A percentile compares a stretch with the other conserved stretches of the same genome.
These are phyloP conservation scores for Centaurea solstitialis DNA, from an alignment of 129 eudicot species.

Conservation along the genomic window DNA sequence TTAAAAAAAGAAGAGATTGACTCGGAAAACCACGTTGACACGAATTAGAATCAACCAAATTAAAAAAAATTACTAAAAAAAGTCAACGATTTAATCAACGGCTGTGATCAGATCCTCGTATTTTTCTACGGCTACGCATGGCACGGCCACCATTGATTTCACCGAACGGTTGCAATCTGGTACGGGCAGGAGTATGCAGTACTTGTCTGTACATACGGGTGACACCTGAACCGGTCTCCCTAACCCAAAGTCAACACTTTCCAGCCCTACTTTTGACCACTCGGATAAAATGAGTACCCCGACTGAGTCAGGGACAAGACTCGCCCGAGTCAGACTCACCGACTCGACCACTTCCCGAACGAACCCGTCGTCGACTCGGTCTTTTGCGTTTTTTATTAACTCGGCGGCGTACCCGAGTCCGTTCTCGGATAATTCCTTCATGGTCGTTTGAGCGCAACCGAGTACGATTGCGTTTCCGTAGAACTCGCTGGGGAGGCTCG, in stretches of 20 bases:
- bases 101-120: conserved; percentile 44
- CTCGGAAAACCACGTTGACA: conserved; percentile 25
- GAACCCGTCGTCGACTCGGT: conserved; percentile 54
- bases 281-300: conserved; percentile 72
- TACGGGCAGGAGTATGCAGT: conserved; percentile 71
- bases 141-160: conserved; percentile 69
- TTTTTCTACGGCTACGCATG: conserved; percentile 52
- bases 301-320: conserved; percentile 55
- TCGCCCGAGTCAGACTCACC: conserved; percentile 47
- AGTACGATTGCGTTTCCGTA: conserved; percentile 77
- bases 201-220: conserved; percentile 65
- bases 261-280: conserved; percentile 81
- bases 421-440: conserved; percentile 35
- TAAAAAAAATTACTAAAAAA: not conserved
- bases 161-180: conserved; percentile 39
- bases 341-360: conserved; percentile 60
- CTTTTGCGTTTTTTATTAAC: conserved; percentile 59
- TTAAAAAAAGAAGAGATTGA: conserved; percentile 16
- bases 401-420: conserved; percentile 44
- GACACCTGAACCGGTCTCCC: conserved; percentile 72
- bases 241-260: conserved; percentile 68
- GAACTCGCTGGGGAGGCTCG: conserved; percentile 58
- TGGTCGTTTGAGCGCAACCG: conserved; percentile 62
- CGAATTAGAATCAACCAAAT: conserved; percentile 15
- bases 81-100: conserved; percentile 28